Evolutionary conservation across 176 grass and related monocot species (phyloP).

Genomic region (Paspalum notatum): DNA sequence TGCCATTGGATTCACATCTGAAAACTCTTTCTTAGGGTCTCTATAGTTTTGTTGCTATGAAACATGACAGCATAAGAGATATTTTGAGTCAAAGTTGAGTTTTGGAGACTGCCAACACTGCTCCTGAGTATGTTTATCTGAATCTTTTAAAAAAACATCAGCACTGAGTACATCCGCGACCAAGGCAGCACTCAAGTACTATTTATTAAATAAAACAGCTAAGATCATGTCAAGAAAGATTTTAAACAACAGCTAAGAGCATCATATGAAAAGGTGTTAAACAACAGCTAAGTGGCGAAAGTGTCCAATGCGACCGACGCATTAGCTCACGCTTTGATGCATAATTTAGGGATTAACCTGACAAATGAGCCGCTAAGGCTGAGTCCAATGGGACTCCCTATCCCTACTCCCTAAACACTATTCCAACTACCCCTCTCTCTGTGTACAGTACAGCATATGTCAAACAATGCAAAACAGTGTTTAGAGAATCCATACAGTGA

Average conservation of each 20-base stretch:
- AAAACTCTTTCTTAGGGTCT: no score
- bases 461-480: no score
- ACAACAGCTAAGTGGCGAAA: constrained; percentile 15
- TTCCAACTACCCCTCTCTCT: no score
- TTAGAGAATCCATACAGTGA: no score
- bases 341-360: constrained; percentile 16
- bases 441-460: no score
- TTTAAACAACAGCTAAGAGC: constrained; percentile 1
- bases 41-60: no score
- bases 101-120: no score
- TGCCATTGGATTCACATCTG: no score
- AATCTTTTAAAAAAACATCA: neutral
- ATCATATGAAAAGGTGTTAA: neutral
- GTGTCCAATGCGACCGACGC: constrained; percentile 19
- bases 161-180: constrained; percentile 5
- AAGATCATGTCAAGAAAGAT: neutral
- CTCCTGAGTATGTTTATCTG: neutral
- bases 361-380: neutral
- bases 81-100: no score
- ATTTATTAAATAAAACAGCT: constrained; percentile 7
- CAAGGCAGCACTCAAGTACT: neutral
- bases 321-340: constrained; percentile 23
- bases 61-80: no score
- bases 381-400: no score
- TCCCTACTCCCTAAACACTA: no score